Percentiles rank a stretch among this genome's conserved stretches.
These are phyloP conservation scores for Coemansia sp. DNA, from an alignment of 192 early-diverging fungal genomes.

Conservation along the genomic window DNA sequence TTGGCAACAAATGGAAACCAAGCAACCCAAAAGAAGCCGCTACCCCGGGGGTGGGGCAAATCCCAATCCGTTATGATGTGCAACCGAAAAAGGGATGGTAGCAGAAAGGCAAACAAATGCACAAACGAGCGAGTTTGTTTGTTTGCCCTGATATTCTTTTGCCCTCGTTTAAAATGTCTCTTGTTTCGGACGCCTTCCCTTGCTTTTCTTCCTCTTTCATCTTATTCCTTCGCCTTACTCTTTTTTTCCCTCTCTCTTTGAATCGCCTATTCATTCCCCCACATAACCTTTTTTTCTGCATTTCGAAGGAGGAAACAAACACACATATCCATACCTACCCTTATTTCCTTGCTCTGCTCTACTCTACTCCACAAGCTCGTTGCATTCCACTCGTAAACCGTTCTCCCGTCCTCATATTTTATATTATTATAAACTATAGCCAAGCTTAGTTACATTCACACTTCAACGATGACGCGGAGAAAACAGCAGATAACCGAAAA, in stretches of 20 bases:
- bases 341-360: not conserved
- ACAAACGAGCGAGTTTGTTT: not conserved
- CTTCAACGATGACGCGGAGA: slow-evolving; percentile 34
- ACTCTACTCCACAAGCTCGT: no score
- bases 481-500: slow-evolving; percentile 43
- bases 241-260: not conserved
- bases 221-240: not conserved
- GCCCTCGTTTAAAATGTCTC: not conserved
- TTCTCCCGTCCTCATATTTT: no score
- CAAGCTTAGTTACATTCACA: not conserved
- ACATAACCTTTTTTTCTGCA: not conserved
- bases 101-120: not conserved
- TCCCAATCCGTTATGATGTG: not conserved
- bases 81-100: not conserved
- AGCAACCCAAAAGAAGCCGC: not conserved
- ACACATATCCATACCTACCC: no score
- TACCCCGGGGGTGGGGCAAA: not conserved
- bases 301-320: not conserved
- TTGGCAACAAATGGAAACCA: no score
- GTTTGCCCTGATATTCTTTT: not conserved
- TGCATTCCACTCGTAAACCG: not conserved
- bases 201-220: not conserved
- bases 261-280: no score
- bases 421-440: not conserved
- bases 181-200: not conserved